Base-by-base conservation (phyloP, 805 yeast genomes). In the Sugiyamaella chiloensis region DNA sequence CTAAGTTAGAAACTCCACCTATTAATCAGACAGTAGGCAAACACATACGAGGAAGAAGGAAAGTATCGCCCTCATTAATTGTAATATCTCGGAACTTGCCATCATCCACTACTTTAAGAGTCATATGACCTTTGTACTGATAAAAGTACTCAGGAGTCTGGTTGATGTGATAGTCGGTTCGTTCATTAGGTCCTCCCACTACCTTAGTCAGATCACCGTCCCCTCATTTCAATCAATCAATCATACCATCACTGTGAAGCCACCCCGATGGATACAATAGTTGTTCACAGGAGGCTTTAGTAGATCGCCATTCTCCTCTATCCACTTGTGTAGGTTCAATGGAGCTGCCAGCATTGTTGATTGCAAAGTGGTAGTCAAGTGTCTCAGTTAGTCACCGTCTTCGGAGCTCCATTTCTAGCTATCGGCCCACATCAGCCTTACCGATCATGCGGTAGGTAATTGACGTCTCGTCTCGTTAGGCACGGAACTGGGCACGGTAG, bases 91-190 rank as follows among this genome's bases (percentile, higher is more conserved):
- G 78, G 67, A 90, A 88, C 48, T 74, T 76, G 1, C 88, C 91
- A 26, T 79, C 81, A 51, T 84, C 88, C 1, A 89, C 96, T 1
- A 90, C 95, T 52, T 80, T 81, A 52, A 90, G 72, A 17, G 85
- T 76, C 96, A 90, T 89, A 21, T 74, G 71, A 1, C 97, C 97
- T 65, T 87, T 87, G 63, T 84, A 78, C 73, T 85, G 91, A 67
- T 84, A 81, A 64, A 90, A 90, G 79, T 88, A 90, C 60, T 90
- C 97, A 0, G 97, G 96, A 0, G 97, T 90, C 58, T 87, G 95
- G 61, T 90, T 90, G 42, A 90, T 79, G 61, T 90, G 97, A 63
- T 87, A 90, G 63, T 90, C 97, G 0, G 96, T 89, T 49, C 97
- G 74, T 60, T 83, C 95, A 63, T 90, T 90, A 2, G 97, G 97